Conservation (phyloP, 2,329 filamentous ascomycete genomes). For the Paramyrothecium roridum region DNA sequence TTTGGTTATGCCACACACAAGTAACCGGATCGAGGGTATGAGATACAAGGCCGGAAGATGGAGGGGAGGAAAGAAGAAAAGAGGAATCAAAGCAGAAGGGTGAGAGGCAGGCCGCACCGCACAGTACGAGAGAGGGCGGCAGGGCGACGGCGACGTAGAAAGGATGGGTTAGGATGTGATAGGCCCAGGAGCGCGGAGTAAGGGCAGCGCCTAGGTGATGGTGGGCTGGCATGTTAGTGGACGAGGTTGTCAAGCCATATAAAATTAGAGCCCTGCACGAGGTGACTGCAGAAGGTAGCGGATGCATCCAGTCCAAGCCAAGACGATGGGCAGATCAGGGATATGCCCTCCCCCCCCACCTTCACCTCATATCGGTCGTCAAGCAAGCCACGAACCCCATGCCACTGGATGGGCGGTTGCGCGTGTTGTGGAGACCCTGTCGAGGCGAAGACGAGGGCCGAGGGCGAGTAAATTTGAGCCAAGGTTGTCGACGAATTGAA, state of each 20-base stretch:
- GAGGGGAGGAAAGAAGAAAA: conserved; percentile 1
- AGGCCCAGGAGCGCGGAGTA: conserved; percentile 26
- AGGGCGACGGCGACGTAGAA: conserved; percentile 7
- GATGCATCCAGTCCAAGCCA: conserved; percentile 15
- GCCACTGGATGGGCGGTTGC: conserved; percentile 2
- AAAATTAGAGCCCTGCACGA: conserved; percentile 38
- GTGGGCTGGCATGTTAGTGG: conserved; percentile 40
- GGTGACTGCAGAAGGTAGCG: conserved; percentile 19
- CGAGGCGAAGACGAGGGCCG: background rate
- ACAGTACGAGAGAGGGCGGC: background rate
- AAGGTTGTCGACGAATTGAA: conserved; percentile 1
- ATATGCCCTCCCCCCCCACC: conserved; percentile 1
- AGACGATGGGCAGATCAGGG: conserved; percentile 1
- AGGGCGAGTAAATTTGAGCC: background rate
- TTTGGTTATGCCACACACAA: background rate
- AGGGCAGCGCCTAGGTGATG: conserved; percentile 41
- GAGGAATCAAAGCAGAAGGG: conserved; percentile 13
- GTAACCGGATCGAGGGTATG: background rate
- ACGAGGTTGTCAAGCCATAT: conserved; percentile 32
- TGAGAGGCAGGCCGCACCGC: conserved; percentile 12
- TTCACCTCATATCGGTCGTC: conserved; percentile 2
- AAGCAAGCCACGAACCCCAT: conserved; percentile 3
- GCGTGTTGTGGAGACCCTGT: conserved; percentile 1
- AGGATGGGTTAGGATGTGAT: conserved; percentile 27
- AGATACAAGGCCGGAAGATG: background rate